Percentiles rank a stretch among this genome's conserved stretches.
phyloP scores from a whole-genome alignment of 2,329 filamentous ascomycete genomes.

The Botrytis aclada region DNA sequence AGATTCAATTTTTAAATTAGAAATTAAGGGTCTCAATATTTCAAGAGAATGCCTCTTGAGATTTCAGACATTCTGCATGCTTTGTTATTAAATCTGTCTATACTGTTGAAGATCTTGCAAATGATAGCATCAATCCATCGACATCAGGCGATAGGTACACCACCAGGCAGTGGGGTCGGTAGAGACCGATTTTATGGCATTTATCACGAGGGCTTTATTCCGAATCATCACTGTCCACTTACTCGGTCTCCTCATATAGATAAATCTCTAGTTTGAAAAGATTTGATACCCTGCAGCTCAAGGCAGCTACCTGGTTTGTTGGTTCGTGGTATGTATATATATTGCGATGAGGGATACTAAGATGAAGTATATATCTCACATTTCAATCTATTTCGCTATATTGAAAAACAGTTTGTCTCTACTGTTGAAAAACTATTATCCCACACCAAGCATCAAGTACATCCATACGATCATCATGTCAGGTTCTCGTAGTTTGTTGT shows the following conservation, averaged over 20 bases:
- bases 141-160: too few relatives aligned
- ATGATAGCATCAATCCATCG: too few relatives aligned
- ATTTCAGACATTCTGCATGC: too few relatives aligned
- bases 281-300: neutral
- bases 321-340: neutral
- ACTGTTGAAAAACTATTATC: neutral
- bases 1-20: neutral
- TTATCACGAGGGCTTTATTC: neutral
- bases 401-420: neutral
- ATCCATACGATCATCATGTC: neutral
- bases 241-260: neutral
- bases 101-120: too few relatives aligned
- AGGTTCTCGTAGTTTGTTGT: accelerated
- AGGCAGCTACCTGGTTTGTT: neutral
- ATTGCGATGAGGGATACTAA: neutral
- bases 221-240: neutral
- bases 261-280: neutral
- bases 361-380: neutral
- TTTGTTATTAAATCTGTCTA: too few relatives aligned
- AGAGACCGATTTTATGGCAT: neutral
- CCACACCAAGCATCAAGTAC: neutral
- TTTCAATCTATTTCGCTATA: neutral
- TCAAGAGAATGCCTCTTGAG: too few relatives aligned
- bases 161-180: neutral
- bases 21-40: too few relatives aligned